phyloP scores from a whole-genome alignment of 2,329 filamentous ascomycete genomes.

The Macrophomina tecta region DNA sequence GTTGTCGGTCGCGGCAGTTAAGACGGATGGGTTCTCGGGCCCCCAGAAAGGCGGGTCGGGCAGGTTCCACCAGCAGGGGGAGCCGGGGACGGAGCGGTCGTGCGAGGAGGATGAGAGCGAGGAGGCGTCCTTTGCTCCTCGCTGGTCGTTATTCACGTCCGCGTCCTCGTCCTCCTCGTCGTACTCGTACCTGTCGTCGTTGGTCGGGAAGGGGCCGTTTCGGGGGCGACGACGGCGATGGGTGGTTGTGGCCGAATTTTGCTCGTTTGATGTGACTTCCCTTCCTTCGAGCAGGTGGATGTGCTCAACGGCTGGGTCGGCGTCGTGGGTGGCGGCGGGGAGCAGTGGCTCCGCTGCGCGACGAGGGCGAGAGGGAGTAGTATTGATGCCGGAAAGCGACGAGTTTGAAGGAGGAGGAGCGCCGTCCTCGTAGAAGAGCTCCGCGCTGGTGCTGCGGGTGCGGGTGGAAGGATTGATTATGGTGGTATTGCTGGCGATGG shows the following conservation, averaged over 20 bases:
- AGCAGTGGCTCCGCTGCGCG: no score
- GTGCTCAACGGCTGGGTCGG: not conserved
- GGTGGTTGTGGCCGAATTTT: not conserved
- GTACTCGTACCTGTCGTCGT: not conserved
- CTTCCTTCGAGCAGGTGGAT: conserved; percentile 16
- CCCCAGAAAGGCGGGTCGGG: conserved; percentile 24
- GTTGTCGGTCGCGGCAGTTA: no score
- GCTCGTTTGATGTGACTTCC: no score
- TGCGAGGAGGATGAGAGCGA: not conserved
- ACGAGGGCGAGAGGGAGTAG: no score
- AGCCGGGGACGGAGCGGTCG: conserved; percentile 15
- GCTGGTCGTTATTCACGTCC: no score
- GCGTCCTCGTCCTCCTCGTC: no score
- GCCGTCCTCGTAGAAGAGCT: conserved; percentile 13
- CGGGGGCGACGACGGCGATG: not conserved
- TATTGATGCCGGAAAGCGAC: no score
- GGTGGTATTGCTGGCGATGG: conserved; percentile 33
- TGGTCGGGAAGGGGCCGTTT: conserved; percentile 5
- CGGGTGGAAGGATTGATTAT: not conserved
- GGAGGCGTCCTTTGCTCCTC: not conserved
- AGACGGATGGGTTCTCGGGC: not conserved
- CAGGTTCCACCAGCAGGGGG: conserved; percentile 25
- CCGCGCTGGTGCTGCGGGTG: conserved; percentile 16
- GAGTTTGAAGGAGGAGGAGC: not conserved
- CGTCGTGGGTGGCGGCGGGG: no score